These are phyloP conservation scores for Meripilus lineatus DNA, from an alignment of 1,284 basidiomycete genomes.

Conservation along the genomic window DNA sequence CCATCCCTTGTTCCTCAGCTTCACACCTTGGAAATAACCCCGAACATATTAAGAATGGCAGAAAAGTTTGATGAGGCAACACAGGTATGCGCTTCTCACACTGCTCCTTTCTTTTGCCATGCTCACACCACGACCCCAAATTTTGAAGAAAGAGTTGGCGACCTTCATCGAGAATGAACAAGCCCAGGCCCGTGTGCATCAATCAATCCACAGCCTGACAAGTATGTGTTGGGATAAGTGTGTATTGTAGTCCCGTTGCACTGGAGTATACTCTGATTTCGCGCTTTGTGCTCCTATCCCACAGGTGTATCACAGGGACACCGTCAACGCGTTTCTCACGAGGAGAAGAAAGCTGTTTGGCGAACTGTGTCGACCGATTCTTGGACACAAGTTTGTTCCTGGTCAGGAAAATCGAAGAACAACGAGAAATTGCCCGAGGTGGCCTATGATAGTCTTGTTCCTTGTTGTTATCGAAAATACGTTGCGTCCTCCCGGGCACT, in stretches of 20 bases:
- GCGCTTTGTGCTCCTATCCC: slow-evolving; percentile 10
- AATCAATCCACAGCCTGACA: slow-evolving; percentile 66
- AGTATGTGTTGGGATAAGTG: slow-evolving; percentile 90
- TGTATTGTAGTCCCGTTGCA: slow-evolving; percentile 23
- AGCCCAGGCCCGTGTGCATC: slow-evolving; percentile 77
- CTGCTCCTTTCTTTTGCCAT: not conserved
- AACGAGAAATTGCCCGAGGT: slow-evolving; percentile 28
- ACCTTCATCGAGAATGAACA: slow-evolving; percentile 86
- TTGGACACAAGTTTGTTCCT: slow-evolving; percentile 89
- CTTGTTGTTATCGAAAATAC: not conserved
- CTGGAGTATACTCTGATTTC: no score
- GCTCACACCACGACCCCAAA: not conserved
- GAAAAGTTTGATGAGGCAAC: slow-evolving; percentile 77
- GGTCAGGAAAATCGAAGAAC: slow-evolving; percentile 76
- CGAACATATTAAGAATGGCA: slow-evolving; percentile 34
- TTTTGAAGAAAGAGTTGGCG: slow-evolving; percentile 74
- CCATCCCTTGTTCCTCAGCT: not conserved
- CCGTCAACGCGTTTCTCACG: slow-evolving; percentile 85
- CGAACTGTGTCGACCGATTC: slow-evolving; percentile 93
- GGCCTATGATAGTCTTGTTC: not conserved
- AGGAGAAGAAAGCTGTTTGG: slow-evolving; percentile 80
- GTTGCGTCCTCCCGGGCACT: no score
- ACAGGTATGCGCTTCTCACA: slow-evolving; percentile 43
- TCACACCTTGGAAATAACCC: not conserved
- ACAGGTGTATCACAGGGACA: slow-evolving; percentile 80